Conservation (phyloP, 2,329 filamentous ascomycete genomes). For the Cercospora zeae-maydis region DNA sequence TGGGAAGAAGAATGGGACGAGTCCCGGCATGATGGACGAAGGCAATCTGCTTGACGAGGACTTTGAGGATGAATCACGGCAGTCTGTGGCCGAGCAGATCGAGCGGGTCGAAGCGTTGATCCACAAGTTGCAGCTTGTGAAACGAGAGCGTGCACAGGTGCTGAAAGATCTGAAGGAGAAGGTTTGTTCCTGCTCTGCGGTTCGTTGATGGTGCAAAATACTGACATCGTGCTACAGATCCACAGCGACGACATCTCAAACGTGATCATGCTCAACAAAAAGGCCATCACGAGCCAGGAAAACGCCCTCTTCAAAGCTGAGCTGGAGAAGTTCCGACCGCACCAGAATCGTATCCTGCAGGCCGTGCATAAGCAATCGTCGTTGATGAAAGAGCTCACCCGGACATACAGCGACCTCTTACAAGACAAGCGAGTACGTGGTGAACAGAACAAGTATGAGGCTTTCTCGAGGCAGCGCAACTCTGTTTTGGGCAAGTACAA, state of each 20-base stretch:
- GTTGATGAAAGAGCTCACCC: constrained; percentile 90
- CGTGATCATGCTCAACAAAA: constrained; percentile 96
- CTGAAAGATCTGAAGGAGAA: constrained; percentile 97
- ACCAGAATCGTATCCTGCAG: constrained; percentile 86
- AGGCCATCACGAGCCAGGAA: constrained; percentile 88
- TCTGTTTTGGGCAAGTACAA: constrained; percentile 83
- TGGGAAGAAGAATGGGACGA: constrained; percentile 60
- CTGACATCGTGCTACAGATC: constrained; percentile 53
- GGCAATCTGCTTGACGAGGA: constrained; percentile 87
- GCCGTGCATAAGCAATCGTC: constrained; percentile 93
- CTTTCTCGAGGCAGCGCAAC: constrained; percentile 76
- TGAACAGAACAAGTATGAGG: constrained; percentile 93
- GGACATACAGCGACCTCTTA: constrained; percentile 78
- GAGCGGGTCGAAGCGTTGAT: constrained; percentile 81
- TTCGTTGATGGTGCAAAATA: not conserved
- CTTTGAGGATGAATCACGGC: constrained; percentile 74
- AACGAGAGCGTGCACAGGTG: constrained; percentile 85
- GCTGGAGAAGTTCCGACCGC: constrained; percentile 92
- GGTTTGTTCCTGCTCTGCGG: constrained; percentile 49
- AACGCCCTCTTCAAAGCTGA: constrained; percentile 90
- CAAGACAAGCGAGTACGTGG: constrained; percentile 91
- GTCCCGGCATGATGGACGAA: constrained; percentile 53
- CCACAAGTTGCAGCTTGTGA: constrained; percentile 86
- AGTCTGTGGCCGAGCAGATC: constrained; percentile 86
- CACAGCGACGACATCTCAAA: constrained; percentile 97